Conservation (phyloP, 495 filamentous ascomycete species). For the Pyrenula aspistea region DNA sequence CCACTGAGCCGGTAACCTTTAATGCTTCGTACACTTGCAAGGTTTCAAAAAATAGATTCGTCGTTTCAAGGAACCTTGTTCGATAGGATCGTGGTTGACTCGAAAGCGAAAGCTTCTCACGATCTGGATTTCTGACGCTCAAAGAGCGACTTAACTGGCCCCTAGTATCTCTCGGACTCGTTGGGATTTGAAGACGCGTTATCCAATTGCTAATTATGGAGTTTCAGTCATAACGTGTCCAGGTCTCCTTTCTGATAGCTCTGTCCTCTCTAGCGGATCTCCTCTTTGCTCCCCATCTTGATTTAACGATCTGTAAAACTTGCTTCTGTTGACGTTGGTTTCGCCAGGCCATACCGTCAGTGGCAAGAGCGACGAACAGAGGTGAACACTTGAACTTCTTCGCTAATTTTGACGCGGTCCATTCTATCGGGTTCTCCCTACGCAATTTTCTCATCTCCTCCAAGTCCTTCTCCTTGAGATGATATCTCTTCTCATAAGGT, state of each 20-base stretch:
- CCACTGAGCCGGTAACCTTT: too few species aligned
- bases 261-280: constrained; percentile 64
- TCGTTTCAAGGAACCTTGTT: too few species aligned
- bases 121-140: too few species aligned
- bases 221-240: constrained; percentile 34
- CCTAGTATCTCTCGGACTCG: too few species aligned
- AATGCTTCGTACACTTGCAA: too few species aligned
- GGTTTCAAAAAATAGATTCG: too few species aligned
- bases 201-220: too few species aligned
- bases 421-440: constrained; percentile 49
- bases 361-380: constrained; percentile 54
- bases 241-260: constrained; percentile 49
- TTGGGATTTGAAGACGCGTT: too few species aligned
- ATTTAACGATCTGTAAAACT: constrained; percentile 48
- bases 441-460: constrained; percentile 68
- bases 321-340: constrained; percentile 37
- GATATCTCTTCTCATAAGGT: constrained; percentile 53
- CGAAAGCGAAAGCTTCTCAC: too few species aligned
- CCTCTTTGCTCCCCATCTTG: constrained; percentile 61
- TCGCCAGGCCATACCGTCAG: constrained; percentile 31
- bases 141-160: too few species aligned
- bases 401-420: constrained; percentile 61
- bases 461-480: constrained; percentile 62
- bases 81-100: too few species aligned
- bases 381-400: constrained; percentile 65